Base-by-base conservation (phyloP, 257 asterid species). In the Coffea canephora region DNA sequence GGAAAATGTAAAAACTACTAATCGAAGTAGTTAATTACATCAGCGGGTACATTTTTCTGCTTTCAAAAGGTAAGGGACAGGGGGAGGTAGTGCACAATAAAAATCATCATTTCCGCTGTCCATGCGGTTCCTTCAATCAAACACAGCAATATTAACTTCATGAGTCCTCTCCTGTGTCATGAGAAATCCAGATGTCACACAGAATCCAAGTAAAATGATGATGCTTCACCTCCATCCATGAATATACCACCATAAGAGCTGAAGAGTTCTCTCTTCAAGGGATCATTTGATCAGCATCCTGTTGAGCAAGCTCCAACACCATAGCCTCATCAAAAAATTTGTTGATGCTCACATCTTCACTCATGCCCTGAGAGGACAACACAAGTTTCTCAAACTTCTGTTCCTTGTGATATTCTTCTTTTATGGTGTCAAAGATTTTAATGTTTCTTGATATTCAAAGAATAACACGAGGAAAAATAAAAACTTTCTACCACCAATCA, bases 271-370 rank as follows among this genome's bases (percentile, higher is more conserved):
- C 75, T 10, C 43, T 39, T 39, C 43, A 39, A 4, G 43, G 84
- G 71, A 85, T 75, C 95, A 91, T 91, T 85, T 95, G 98, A 89
- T 95, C 98, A 5, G 97, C 97, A 74, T 92, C 97, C 87, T 93
- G 98, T 77, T 91, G 97, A 31, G 99, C 99, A 61, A 95, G 95
- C 85, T 95, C 97, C 73, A 89, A 96, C 83, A 95, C 91, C 99
- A 95, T 95, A 16, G 97, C 98, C 84, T 95, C 99, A 4, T 95
- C 99, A 19, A 95, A 95, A 86, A 93, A 95, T 82, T 95, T 95
- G 81, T 91, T 93, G 75, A 93, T 93, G 89, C 93, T 89, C 50
- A 93, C 99, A 70, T 93, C 99, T 81, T 95, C 99, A 0, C 98
- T 93, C 98, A 95, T 95, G 74, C 99, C 98, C 99, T 95, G 90